phyloP scores from a whole-genome alignment of 306 rosid species.

The Malus orientalis region DNA sequence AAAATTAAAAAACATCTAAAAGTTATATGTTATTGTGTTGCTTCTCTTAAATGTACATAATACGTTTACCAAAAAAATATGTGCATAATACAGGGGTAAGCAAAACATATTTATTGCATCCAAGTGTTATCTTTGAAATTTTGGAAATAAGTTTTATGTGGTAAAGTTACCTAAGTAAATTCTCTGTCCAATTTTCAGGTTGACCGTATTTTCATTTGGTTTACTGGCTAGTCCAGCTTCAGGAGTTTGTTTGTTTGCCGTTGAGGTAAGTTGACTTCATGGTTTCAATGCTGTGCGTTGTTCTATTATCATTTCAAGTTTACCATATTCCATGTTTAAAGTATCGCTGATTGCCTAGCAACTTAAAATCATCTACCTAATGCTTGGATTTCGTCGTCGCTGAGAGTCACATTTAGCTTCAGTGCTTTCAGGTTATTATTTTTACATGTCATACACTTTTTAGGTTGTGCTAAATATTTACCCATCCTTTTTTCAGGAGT shows the following conservation, averaged over 20 bases:
- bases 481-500: conserved; percentile 39
- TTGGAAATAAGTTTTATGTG: background rate
- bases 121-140: background rate
- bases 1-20: background rate
- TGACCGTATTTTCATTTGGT: conserved; percentile 63
- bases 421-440: background rate
- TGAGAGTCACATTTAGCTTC: background rate
- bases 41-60: background rate
- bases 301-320: background rate
- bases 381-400: background rate
- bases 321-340: background rate
- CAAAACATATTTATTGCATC: background rate
- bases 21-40: background rate
- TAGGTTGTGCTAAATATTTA: background rate
- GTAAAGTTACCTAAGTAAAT: background rate
- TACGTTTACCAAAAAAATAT: background rate
- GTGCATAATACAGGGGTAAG: background rate
- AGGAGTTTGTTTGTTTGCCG: conserved; percentile 45
- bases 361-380: background rate
- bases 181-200: conserved; percentile 34
- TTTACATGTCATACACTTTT: background rate
- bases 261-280: conserved; percentile 43
- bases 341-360: background rate
- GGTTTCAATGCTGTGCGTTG: background rate
- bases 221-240: conserved; percentile 54